Base-by-base conservation (phyloP, 306 rosid genomes). In the Vicia villosa region DNA sequence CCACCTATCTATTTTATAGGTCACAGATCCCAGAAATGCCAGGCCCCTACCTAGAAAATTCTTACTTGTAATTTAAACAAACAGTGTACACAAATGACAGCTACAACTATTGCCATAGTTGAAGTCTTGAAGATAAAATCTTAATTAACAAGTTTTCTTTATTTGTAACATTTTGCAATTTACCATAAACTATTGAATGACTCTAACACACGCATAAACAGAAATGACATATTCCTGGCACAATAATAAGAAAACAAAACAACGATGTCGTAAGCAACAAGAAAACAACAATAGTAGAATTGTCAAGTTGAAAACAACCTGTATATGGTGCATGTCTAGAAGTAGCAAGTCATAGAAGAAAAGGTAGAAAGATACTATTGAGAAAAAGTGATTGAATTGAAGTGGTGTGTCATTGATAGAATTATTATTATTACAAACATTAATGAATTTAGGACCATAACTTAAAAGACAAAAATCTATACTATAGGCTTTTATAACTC, bases 241-340 rank as follows among this genome's bases (percentile, higher is more conserved):
- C 41, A 46, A 17, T 51, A 14, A 49, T n/a, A 22, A 52, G 49
- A 34, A 37, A 13, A 30, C 22, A 68, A 46, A 3, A 49, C 24
- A 45, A 22, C 65, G 21, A 56, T 74, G 70, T 51, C 77, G 73
- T 74, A 32, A 34, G 58, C 78, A 57, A 58, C 63, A 70, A 77
- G 72, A 74, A 74, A 74, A 24, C 22, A 69, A 69, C 72, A 63
- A 67, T 59, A 79, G 68, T 70, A 14, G 78, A 66, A 74, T 61
- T 65, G 61, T 55, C 38, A 65, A 81, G 71, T 36, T 10, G 63
- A 77, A 77, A 68, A 72, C 72, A 62, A 52, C 76, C 57, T 58
- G 24, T 17, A 40, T 70, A 49, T 36, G 43, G 51, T 58, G 43
- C n/a, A 66, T 58, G 74, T 58, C 68, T 45, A 62, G 41, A 58